phyloP scores from a whole-genome alignment of 2,329 filamentous ascomycete genomes.

The Aspergillus sclerotialis region DNA sequence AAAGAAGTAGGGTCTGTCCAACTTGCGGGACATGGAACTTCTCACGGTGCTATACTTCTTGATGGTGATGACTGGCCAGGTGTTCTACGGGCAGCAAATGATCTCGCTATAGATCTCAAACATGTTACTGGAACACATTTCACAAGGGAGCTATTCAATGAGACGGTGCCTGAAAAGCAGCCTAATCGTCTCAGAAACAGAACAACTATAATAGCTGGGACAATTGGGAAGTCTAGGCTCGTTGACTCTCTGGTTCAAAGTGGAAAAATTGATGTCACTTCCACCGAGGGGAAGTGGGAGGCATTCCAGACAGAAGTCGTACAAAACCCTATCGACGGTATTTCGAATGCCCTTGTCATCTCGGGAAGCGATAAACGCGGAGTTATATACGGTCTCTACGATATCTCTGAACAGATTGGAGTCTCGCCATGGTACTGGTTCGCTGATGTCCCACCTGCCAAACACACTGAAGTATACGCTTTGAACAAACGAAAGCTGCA shows the following conservation, averaged over 20 bases:
- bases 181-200: constrained; percentile 30
- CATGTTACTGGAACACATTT: constrained; percentile 62
- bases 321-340: constrained; percentile 49
- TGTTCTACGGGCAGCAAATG: constrained; percentile 60
- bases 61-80: constrained; percentile 58
- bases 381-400: constrained; percentile 64
- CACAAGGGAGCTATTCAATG: constrained; percentile 47
- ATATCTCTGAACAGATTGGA: constrained; percentile 65
- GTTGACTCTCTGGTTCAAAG: constrained; percentile 53
- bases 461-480: constrained; percentile 50
- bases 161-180: constrained; percentile 32
- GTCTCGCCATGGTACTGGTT: constrained; percentile 66
- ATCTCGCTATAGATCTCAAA: constrained; percentile 63
- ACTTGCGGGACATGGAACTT: not conserved
- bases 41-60: constrained; percentile 39
- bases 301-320: constrained; percentile 57
- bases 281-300: constrained; percentile 61
- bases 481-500: constrained; percentile 50
- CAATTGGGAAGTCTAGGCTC: constrained; percentile 56
- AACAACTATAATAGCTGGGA: constrained; percentile 60
- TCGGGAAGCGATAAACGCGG: constrained; percentile 61
- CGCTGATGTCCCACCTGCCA: constrained; percentile 53
- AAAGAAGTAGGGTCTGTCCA: not conserved
- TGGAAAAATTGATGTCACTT: constrained; percentile 52
- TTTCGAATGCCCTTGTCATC: constrained; percentile 56